Conservation (phyloP, 163 green algal species). For the Scenedesmus sp. region DNA sequence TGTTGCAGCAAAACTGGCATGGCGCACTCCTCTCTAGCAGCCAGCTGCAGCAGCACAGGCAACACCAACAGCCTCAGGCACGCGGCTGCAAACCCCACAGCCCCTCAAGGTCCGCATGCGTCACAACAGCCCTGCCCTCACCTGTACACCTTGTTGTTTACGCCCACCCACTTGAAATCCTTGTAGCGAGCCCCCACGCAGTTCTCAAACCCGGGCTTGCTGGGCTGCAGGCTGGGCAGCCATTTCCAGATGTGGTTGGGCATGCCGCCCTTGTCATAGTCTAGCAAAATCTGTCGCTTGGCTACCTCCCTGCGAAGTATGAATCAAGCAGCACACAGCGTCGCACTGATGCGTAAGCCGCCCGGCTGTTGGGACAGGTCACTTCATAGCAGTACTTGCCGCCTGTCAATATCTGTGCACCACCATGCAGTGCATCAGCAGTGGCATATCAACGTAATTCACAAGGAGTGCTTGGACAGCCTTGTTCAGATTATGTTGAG, state of each 20-base stretch:
- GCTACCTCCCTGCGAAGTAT: background rate
- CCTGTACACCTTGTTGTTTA: conserved; percentile 3
- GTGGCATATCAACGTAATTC: too few species aligned
- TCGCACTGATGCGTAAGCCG: too few species aligned
- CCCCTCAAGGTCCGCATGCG: too few species aligned
- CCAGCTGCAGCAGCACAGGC: background rate
- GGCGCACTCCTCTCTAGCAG: background rate
- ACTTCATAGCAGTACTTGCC: background rate
- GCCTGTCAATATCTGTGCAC: too few species aligned
- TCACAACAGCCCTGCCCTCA: background rate
- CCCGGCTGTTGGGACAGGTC: too few species aligned
- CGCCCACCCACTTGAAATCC: conserved; percentile 9
- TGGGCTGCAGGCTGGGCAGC: background rate
- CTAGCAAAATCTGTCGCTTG: background rate
- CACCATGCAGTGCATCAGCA: too few species aligned
- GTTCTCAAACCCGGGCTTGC: background rate
- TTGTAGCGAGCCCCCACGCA: background rate
- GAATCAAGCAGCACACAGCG: too few species aligned
- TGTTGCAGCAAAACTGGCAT: background rate
- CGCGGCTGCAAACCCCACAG: too few species aligned
- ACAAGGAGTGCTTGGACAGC: too few species aligned
- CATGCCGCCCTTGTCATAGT: conserved; percentile 18
- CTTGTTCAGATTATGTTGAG: too few species aligned
- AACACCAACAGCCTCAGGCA: too few species aligned
- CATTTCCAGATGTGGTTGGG: background rate